These are phyloP conservation scores for Dictyostelium purpureum DNA, from an alignment of 78 protist genomes.

Conservation along the genomic window DNA sequence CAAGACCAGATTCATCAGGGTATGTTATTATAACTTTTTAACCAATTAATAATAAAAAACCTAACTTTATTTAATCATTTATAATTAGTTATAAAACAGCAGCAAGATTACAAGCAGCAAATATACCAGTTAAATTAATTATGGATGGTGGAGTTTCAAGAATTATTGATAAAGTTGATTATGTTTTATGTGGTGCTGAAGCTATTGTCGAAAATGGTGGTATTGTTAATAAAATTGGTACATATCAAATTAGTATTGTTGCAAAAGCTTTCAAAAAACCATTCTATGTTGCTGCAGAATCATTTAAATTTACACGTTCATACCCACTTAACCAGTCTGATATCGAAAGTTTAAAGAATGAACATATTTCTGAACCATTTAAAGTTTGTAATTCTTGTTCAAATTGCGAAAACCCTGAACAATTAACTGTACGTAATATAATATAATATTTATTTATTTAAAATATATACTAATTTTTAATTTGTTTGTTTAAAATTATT, in stretches of 20 bases:
- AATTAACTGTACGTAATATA: conserved; percentile 13
- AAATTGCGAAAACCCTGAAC: conserved; percentile 42
- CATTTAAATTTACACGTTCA: conserved; percentile 95
- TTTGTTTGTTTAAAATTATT: background rate
- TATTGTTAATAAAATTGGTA: conserved; percentile 94
- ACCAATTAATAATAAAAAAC: background rate
- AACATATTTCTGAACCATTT: conserved; percentile 18
- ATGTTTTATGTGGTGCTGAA: conserved; percentile 97
- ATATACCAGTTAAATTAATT: conserved; percentile 91
- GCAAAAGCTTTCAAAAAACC: conserved; percentile 94
- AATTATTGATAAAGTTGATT: conserved; percentile 86
- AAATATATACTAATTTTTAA: background rate
- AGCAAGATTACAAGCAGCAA: conserved; percentile 42
- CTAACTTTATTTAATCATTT: background rate
- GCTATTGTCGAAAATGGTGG: conserved; percentile 99
- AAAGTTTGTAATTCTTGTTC: conserved; percentile 39
- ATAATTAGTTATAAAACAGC: conserved; percentile 77
- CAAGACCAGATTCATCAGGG: conserved; percentile 86
- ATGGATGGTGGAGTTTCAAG: conserved; percentile 94
- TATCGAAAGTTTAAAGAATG: conserved; percentile 58
- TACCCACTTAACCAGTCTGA: conserved; percentile 94
- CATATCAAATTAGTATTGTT: conserved; percentile 90
- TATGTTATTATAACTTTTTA: background rate
- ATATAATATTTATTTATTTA: background rate
- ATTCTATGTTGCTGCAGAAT: conserved; percentile 97